Base-by-base conservation (phyloP, 2,329 filamentous ascomycete genomes). In the Sclerotinia sclerotiorum region DNA sequence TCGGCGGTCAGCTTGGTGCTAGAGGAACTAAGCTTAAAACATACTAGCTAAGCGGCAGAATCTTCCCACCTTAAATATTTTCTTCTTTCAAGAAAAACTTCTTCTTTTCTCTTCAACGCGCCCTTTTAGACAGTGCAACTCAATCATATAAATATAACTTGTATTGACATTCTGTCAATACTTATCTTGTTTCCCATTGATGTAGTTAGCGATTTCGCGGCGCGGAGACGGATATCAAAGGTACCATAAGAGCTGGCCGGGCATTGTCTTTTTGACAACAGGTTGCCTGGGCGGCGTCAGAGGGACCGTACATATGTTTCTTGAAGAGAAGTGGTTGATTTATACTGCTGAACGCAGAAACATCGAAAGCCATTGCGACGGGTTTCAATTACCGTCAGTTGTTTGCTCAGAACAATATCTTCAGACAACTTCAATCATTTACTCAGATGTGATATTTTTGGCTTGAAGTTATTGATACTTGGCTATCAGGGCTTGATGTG, bases 61-160 rank as follows among this genome's bases (percentile, higher is more conserved):
- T 58, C 55, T 67, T 29, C 3, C 19, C 15, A 32, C 32, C 11
- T 48, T 64, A 64, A 64, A 64, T 54, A 54, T 54, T 24, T 58
- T 67, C 57, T 66, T 68, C 48, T 35, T 29, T 49, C 66, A 6
- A 27, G 51, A 35, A 48, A 49, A 70, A 46, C 55, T 70, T 44
- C 48, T 44, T 51, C 39, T 77, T 76, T 76, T 77, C 76, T 79
- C 79, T 79, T 75, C 82, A 87, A 90, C 89, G 90, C 90, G 86
- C 85, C 89, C 88, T 85, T 67, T 84, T 80, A 94, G 92, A 94
- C 91, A 94, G 91, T 94, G 87, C 91, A 90, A 86, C 84, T 84
- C 89, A 89, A 48, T 88, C 84, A 85, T 82, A 81, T 80, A 82
- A 81, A 72, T 83, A 83, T 82, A 79, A 83, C 44, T 80, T 79